These are phyloP conservation scores for Aegle marmelos DNA, from an alignment of 345 rosid genomes.

Conservation along the genomic window DNA sequence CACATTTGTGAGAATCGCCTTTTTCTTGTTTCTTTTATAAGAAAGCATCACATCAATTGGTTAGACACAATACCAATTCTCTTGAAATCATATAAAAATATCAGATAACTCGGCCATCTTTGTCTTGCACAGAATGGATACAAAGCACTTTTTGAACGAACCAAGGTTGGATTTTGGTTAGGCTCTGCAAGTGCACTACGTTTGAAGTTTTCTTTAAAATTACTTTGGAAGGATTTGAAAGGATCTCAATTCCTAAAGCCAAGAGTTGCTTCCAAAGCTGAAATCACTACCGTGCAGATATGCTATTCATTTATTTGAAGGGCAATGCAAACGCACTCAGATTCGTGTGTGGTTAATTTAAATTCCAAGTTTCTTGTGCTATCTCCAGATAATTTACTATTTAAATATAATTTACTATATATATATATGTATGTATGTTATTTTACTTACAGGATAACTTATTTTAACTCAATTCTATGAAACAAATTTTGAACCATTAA, in stretches of 20 bases:
- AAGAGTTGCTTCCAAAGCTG: not conserved
- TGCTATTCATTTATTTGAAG: too few relatives aligned
- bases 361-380: too few relatives aligned
- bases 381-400: too few relatives aligned
- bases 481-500: too few relatives aligned
- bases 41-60: not conserved
- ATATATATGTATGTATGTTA: too few relatives aligned
- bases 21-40: not conserved
- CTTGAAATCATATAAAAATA: not conserved
- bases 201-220: not conserved
- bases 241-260: not conserved
- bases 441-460: too few relatives aligned
- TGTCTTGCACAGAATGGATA: not conserved
- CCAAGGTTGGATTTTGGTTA: not conserved
- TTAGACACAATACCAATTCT: not conserved
- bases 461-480: too few relatives aligned
- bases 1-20: not conserved
- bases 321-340: too few relatives aligned
- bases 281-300: too few relatives aligned
- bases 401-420: too few relatives aligned
- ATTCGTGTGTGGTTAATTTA: too few relatives aligned
- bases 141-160: not conserved
- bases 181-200: not conserved
- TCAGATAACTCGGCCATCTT: not conserved
- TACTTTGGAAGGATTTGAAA: not conserved